phyloP scores from a whole-genome alignment of 257 asterid species.

The Ocimum tenuiflorum region DNA sequence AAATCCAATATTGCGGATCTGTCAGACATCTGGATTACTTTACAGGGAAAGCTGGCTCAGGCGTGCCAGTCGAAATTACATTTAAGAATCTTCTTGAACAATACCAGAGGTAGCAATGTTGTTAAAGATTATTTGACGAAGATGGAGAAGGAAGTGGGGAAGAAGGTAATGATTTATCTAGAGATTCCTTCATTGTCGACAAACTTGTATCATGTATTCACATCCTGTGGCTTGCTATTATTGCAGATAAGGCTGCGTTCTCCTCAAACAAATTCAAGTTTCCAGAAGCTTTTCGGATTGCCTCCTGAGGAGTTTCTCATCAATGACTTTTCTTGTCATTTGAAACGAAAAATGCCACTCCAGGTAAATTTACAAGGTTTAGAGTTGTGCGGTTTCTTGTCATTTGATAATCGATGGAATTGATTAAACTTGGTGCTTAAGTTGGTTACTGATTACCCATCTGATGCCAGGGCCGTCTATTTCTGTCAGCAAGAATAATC shows the following conservation, averaged over 20 bases:
- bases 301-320: constrained; percentile 98
- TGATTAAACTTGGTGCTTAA: no score
- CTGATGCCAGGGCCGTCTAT: constrained; percentile 75
- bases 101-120: constrained; percentile 60
- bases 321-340: constrained; percentile 87
- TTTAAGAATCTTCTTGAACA: constrained; percentile 79
- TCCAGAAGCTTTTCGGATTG: constrained; percentile 83
- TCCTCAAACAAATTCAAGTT: constrained; percentile 93
- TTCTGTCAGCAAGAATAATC: constrained; percentile 84
- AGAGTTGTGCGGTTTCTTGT: no score
- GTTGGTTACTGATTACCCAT: no score
- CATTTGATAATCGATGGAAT: no score
- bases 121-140: constrained; percentile 69
- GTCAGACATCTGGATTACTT: constrained; percentile 86
- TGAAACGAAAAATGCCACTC: constrained; percentile 92
- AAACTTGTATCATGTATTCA: no score
- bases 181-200: constrained; percentile 12
- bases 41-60: constrained; percentile 87
- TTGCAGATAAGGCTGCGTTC: constrained; percentile 80
- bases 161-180: constrained; percentile 53
- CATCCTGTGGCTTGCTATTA: no score
- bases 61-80: constrained; percentile 93
- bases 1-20: constrained; percentile 64
- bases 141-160: constrained; percentile 97
- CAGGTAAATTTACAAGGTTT: constrained; percentile 48